A percentile compares a stretch with the other conserved stretches of the same genome.
These are phyloP conservation scores for Chernovozyma sophiae-reginae DNA, from an alignment of 1,139 yeast genomes.

Conservation along the genomic window DNA sequence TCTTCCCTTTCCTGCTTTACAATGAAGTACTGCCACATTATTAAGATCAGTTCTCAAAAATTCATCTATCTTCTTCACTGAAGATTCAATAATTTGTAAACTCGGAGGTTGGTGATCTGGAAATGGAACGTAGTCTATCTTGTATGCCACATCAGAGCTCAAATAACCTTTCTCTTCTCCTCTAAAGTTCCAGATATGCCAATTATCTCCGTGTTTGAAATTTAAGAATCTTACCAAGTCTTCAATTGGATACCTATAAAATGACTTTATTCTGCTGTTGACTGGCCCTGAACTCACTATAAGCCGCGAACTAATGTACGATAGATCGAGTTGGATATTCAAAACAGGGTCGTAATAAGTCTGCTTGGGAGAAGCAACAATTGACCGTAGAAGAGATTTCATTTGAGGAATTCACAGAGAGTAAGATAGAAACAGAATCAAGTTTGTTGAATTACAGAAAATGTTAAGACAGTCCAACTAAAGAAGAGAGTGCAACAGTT, in stretches of 20 bases:
- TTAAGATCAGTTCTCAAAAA: slow-evolving; percentile 24
- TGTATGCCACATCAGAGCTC: slow-evolving; percentile 29
- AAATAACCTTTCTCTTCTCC: slow-evolving; percentile 55
- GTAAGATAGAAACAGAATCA: too few relatives aligned
- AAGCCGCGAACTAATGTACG: slow-evolving; percentile 57
- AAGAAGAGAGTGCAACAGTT: too few relatives aligned
- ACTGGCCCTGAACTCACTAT: slow-evolving; percentile 78
- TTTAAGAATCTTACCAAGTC: slow-evolving; percentile 52
- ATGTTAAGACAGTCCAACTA: too few relatives aligned
- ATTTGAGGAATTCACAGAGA: too few relatives aligned
- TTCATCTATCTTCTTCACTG: slow-evolving; percentile 43
- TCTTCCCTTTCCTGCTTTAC: slow-evolving; percentile 90
- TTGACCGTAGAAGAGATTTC: slow-evolving; percentile 15
- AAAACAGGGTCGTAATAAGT: slow-evolving; percentile 14
- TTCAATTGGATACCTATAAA: slow-evolving; percentile 52
- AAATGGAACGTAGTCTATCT: slow-evolving; percentile 47
- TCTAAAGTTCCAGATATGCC: slow-evolving; percentile 76
- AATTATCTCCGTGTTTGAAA: slow-evolving; percentile 45
- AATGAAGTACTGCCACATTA: slow-evolving; percentile 71
- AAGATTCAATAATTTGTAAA: slow-evolving; percentile 41
- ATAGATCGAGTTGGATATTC: slow-evolving; percentile 48
- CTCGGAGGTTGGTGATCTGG: slow-evolving; percentile 82
- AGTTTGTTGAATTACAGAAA: too few relatives aligned
- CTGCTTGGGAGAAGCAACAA: slow-evolving; percentile 27
- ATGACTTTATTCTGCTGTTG: slow-evolving; percentile 32